Evolutionary conservation across 345 rosid species (phyloP), one percentile per base, ranked within the genome.

Genomic region (Sonneratia caseolaris): DNA sequence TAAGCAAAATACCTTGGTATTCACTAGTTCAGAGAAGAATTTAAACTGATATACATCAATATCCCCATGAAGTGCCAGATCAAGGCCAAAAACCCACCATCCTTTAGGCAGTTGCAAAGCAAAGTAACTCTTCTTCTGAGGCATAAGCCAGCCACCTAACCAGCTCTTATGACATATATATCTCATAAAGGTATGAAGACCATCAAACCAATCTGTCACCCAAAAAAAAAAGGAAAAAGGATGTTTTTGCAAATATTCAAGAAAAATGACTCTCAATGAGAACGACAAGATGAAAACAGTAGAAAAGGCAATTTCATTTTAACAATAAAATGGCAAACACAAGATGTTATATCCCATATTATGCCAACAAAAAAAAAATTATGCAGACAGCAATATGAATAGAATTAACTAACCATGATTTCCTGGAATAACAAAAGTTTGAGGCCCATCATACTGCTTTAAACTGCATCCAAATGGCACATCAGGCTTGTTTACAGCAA

Each of bases 131-230:
- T 89, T 92, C 86, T 89, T 92, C 81, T 95, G 99, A 68, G 99
- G 99, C 97, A 95, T 95, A 70, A 95, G 78, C 99, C 99, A 92
- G 75, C 99, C 99, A 36, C 99, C 99, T 84, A 95, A 84, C 99
- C 99, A 95, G 82, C 90, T 95, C 81, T 95, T 92, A 75, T 92
- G 98, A 80, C 99, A 95, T 76, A 95, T 92, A 79, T 86, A 88
- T 82, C 99, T 89, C 98, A 95, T 95, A 77, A 95, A 95, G 74
- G 99, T 95, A 78, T 95, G 83, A 76, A 95, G 94, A 59, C 98
- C 99, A 78, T 95, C 99, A 55, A 95, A 95, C 99, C 99, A 95
- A 81, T 95, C 99, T 95, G 84, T 66, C 59, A 76, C 64, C 64
- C 22, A 22, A 64, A 21, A 15, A 65, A 69, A 2, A 37, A 67